phyloP scores from a whole-genome alignment of 768 basidiomycete genomes.

The Rhodosporidiobolus sp. region DNA sequence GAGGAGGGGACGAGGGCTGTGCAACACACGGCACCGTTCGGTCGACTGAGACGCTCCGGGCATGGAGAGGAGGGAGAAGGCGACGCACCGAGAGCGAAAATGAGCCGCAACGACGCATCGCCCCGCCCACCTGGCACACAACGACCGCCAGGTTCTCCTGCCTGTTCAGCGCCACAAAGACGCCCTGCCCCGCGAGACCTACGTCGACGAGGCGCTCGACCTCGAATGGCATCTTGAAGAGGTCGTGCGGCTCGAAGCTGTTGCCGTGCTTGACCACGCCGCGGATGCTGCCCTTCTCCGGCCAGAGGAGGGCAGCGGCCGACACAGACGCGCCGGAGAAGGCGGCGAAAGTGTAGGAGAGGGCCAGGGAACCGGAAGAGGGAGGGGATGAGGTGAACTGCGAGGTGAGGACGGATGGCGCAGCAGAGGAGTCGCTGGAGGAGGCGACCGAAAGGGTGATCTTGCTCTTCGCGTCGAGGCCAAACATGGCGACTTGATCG shows the following conservation, averaged over 20 bases:
- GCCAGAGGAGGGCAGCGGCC: no score
- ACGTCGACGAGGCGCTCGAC: neutral
- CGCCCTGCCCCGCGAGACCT: neutral
- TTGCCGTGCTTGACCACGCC: no score
- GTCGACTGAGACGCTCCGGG: neutral
- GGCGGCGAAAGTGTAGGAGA: no score
- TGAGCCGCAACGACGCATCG: neutral
- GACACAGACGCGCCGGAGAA: no score
- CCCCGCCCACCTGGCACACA: no score
- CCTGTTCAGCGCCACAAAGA: neutral
- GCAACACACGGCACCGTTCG: no score
- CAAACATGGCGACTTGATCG: neutral
- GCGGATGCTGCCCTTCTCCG: no score
- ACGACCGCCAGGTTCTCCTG: neutral
- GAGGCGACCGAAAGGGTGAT: no score
- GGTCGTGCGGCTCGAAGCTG: no score
- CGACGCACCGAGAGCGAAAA: neutral
- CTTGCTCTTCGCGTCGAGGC: neutral
- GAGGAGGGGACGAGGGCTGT: neutral
- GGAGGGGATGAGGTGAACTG: no score
- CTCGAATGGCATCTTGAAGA: neutral
- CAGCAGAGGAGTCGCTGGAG: neutral
- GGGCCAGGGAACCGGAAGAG: no score
- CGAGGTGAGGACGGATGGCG: no score
- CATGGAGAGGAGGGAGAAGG: neutral